These are phyloP conservation scores for Coffea humblotiana DNA, from an alignment of 305 asterid genomes.

Conservation along the genomic window DNA sequence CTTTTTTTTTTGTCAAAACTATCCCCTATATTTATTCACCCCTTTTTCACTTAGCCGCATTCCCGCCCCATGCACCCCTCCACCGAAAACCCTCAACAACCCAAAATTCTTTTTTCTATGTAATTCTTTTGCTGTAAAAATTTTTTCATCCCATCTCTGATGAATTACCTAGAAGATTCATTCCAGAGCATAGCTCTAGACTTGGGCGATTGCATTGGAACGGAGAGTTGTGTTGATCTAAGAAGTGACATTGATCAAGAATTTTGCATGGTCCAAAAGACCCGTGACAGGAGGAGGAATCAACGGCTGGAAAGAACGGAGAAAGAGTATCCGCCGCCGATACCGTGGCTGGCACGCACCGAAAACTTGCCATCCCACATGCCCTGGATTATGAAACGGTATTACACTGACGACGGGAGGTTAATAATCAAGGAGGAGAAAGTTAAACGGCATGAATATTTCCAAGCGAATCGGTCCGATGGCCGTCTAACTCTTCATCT, in stretches of 20 bases:
- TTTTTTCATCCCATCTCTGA: background rate
- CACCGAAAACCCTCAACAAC: background rate
- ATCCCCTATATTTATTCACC: constrained; percentile 23
- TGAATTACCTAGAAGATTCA: constrained; percentile 11
- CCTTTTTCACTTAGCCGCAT: background rate
- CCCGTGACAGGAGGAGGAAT: background rate
- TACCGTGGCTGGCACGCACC: constrained; percentile 34
- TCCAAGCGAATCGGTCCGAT: constrained; percentile 48
- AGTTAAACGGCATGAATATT: constrained; percentile 48
- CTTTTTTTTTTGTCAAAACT: background rate
- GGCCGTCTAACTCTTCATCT: constrained; percentile 65
- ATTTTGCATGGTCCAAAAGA: background rate
- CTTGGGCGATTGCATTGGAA: constrained; percentile 47
- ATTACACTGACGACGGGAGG: constrained; percentile 41
- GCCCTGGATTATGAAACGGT: constrained; percentile 66
- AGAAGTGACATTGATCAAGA: constrained; percentile 20
- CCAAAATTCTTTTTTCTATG: background rate
- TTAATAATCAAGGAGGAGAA: constrained; percentile 30
- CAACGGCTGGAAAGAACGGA: constrained; percentile 17
- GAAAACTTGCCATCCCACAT: constrained; percentile 33
- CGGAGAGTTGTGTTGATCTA: constrained; percentile 50
- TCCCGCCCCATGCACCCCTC: constrained; percentile 13
- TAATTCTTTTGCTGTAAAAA: too few relatives aligned
- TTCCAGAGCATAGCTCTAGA: constrained; percentile 29
- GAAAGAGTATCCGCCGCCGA: constrained; percentile 52